Conservation (phyloP, 305 asterid species). For the Fraxinus paxiana region DNA sequence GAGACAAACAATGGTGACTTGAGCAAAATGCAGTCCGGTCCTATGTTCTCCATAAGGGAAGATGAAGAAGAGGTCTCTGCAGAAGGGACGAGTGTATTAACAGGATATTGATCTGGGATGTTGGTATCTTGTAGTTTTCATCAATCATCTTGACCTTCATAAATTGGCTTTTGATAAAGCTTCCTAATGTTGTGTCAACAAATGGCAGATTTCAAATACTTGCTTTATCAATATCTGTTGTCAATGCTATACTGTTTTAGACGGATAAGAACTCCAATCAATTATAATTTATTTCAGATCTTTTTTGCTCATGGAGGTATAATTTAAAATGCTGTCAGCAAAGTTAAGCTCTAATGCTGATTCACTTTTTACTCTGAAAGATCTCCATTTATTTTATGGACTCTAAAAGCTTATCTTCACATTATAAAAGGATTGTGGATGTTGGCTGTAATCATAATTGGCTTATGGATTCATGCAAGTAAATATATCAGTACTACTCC, state of each 20-base stretch:
- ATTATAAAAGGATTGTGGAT: not conserved
- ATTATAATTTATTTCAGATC: not conserved
- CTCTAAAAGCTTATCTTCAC: not conserved
- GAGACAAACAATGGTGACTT: slow-evolving; percentile 39
- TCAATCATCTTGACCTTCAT: not conserved
- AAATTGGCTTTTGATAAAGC: not conserved
- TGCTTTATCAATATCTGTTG: not conserved
- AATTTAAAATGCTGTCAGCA: not conserved
- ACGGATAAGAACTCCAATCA: not conserved
- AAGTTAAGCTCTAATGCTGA: not conserved
- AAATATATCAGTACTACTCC: not conserved
- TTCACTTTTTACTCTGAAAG: not conserved
- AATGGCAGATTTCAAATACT: not conserved
- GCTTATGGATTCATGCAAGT: not conserved
- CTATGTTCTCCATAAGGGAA: slow-evolving; percentile 13
- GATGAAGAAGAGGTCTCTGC: slow-evolving; percentile 43
- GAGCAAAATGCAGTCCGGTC: slow-evolving; percentile 41
- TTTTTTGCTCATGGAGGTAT: not conserved
- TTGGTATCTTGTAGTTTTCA: not conserved
- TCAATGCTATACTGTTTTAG: not conserved
- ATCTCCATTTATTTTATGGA: not conserved
- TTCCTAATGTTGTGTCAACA: not conserved
- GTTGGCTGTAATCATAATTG: not conserved
- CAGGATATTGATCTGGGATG: not conserved
- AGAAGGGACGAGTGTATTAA: slow-evolving; percentile 38